Conservation (phyloP, 441 rosid genomes). For the Pelargonium fulgidum region DNA sequence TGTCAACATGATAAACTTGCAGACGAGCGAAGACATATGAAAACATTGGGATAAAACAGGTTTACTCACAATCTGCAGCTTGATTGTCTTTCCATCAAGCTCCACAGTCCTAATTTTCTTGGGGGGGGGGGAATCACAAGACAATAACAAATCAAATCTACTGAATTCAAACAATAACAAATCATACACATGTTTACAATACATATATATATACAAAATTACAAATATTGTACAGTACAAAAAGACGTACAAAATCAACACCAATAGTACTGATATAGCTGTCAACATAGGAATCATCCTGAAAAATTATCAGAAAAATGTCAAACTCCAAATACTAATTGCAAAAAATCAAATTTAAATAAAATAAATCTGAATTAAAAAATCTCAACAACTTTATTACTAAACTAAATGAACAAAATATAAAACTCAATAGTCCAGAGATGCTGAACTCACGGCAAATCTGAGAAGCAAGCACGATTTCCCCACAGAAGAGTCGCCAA, state of each 20-base stretch:
- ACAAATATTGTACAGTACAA: too few relatives aligned
- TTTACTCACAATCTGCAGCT: conserved; percentile 72
- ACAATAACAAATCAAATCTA: neutral
- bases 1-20: too few relatives aligned
- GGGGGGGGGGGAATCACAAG: conserved; percentile 5
- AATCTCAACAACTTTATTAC: too few relatives aligned
- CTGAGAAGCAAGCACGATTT: conserved; percentile 79
- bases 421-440: neutral
- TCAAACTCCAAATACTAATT: neutral
- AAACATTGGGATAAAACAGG: too few relatives aligned
- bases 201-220: too few relatives aligned
- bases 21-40: too few relatives aligned
- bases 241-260: conserved; percentile 63
- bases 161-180: neutral
- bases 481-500: conserved; percentile 86
- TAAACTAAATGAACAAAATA: neutral
- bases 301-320: conserved; percentile 16
- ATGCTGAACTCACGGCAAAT: conserved; percentile 53
- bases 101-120: conserved; percentile 89
- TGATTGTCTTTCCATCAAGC: conserved; percentile 76
- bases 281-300: conserved; percentile 85
- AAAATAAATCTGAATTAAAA: too few relatives aligned
- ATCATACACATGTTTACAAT: too few relatives aligned
- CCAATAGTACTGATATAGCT: conserved; percentile 86
- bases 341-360: too few relatives aligned